Evolutionary conservation across 192 early-diverging fungal species (phyloP).

Genomic region (Allomyces javanicus): DNA sequence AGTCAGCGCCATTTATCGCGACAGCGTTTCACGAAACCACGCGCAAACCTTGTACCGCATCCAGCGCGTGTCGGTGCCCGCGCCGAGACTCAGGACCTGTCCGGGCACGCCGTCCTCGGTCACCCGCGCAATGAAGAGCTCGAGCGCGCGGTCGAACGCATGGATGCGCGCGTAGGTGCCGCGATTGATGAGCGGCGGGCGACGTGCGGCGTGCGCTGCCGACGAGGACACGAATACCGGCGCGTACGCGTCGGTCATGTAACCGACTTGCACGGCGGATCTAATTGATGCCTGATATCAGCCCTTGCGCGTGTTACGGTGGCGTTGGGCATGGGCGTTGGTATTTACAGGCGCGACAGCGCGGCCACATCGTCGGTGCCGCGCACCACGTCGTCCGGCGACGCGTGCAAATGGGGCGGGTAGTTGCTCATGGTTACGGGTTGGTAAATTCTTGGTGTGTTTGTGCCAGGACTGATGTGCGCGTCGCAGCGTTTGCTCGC

Average conservation of each 20-base stretch:
- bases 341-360: slow-evolving; percentile 49
- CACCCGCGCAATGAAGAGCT: slow-evolving; percentile 31
- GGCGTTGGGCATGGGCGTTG: not conserved
- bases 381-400: slow-evolving; percentile 49
- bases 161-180: slow-evolving; percentile 58
- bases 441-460: no score
- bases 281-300: slow-evolving; percentile 12
- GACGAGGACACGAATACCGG: slow-evolving; percentile 46
- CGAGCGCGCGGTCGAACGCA: slow-evolving; percentile 43
- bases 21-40: no score
- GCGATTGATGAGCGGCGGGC: slow-evolving; percentile 85
- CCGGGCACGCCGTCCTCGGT: slow-evolving; percentile 1
- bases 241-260: slow-evolving; percentile 54
- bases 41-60: slow-evolving; percentile 47
- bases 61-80: slow-evolving; percentile 82
- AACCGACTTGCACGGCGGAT: slow-evolving; percentile 61
- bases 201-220: slow-evolving; percentile 44
- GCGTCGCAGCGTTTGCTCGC: no score
- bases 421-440: no score
- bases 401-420: no score
- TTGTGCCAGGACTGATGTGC: no score
- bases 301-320: not conserved
- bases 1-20: not conserved
- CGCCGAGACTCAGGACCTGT: slow-evolving; percentile 74
- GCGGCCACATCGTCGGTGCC: slow-evolving; percentile 87